Base-by-base conservation (phyloP, 257 asterid genomes). In the Penstemon barbatus region DNA sequence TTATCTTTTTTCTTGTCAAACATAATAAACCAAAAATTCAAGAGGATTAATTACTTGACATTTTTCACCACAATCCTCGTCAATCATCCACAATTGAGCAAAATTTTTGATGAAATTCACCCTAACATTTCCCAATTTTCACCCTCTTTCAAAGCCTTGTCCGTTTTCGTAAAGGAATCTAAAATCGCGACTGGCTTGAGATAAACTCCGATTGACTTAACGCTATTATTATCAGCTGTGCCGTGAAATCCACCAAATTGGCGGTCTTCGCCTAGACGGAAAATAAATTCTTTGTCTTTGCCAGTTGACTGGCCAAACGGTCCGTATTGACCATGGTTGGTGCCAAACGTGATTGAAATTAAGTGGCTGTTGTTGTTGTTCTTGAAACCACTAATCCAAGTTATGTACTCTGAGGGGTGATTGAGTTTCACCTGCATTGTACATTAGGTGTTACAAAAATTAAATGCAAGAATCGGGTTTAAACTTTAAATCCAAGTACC, bases 231-330 rank as follows among this genome's bases (percentile, higher is more conserved):
- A 40, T 49, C 42, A 0, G 66, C 37, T 3, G 68, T 48, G 67
- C 86, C 91, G 8, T 71, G 59, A 58, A 85, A 79, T 10, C 85
- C 88, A 33, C 75, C 74, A 39, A 85, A 83, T 45, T 77, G 80
- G 5, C 63, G 74, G 7, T 67, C 68, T 4, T 67, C 65, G 42
- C 85, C 85, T 3, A 82, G 71, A 25, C 41, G 49, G 77, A 80
- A 77, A 3, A 8, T 7, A 74, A 78, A 80, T 38, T 70, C 74
- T n/a, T 48, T 39, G 7, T 63, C 57, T 11, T 7, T 33, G 18
- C 42, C 8, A 8, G 33, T 2, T 43, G 57, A 46, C 0, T 41
- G 52, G 7, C 84, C 88, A 57, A 74, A 82, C 4, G 83, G 86
- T 43, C 90, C 86, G 55, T 76, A 71, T 11, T 71, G 61, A 15